Evolutionary conservation across 768 basidiomycete species (phyloP).

Genomic region (Mycena vitilis): DNA sequence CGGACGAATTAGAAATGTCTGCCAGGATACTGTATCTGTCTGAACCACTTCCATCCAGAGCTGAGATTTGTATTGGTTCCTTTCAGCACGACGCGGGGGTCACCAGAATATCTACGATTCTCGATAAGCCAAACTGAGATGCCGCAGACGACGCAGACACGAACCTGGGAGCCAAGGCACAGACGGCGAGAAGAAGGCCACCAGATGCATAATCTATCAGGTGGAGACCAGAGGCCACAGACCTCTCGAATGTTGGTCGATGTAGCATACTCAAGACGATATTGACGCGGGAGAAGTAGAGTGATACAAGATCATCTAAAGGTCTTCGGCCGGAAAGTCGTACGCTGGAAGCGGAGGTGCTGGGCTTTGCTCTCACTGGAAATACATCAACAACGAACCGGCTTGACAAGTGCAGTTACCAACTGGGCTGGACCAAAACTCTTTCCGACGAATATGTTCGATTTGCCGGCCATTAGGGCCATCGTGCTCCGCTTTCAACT

Average conservation of each 20-base stretch:
- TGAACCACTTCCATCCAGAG: constrained; percentile 33
- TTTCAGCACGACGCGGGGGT: constrained; percentile 51
- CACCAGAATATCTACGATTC: constrained; percentile 52
- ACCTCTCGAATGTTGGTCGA: constrained; percentile 58
- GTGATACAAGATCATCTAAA: constrained; percentile 57
- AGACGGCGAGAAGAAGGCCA: constrained; percentile 60
- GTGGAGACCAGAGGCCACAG: constrained; percentile 52
- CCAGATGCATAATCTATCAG: constrained; percentile 53
- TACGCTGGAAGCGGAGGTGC: constrained; percentile 8
- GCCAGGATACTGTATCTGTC: constrained; percentile 15
- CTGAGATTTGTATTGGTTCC: constrained; percentile 43
- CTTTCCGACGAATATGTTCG: constrained; percentile 24
- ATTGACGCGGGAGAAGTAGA: constrained; percentile 60
- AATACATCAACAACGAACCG: not conserved
- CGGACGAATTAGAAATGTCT: constrained; percentile 34
- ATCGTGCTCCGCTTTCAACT: constrained; percentile 52
- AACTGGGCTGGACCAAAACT: constrained; percentile 43
- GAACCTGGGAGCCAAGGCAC: constrained; percentile 48
- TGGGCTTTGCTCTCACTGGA: constrained; percentile 26
- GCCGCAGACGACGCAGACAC: not conserved
- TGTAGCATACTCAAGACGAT: constrained; percentile 60
- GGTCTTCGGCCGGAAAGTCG: constrained; percentile 47
- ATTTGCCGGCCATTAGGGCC: constrained; percentile 35
- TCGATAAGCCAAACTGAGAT: constrained; percentile 37
- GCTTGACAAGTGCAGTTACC: constrained; percentile 8